phyloP scores from a whole-genome alignment of 1,284 basidiomycete genomes.

The Heterobasidion occidentale region DNA sequence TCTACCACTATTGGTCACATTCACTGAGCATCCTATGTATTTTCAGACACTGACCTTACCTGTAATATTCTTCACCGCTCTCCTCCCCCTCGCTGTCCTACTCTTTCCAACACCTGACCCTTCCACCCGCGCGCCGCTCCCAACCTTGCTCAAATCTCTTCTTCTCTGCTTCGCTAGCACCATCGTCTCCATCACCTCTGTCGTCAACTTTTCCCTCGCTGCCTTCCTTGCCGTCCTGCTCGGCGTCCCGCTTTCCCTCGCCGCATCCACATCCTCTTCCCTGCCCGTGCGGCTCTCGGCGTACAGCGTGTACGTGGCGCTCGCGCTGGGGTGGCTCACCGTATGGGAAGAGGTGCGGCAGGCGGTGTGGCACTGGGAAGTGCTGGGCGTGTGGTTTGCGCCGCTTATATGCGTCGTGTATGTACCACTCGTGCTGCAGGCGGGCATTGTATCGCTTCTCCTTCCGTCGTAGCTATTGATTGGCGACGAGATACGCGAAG shows the following conservation, averaged over 20 bases:
- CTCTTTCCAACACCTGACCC: not conserved
- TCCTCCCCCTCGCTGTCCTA: conserved; percentile 18
- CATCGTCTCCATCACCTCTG: conserved; percentile 75
- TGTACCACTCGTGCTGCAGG: conserved; percentile 61
- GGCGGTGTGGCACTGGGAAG: conserved; percentile 63
- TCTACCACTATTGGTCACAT: conserved; percentile 5
- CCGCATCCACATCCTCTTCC: conserved; percentile 23
- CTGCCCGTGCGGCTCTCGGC: conserved; percentile 22
- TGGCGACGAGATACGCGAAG: not conserved
- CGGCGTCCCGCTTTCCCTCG: conserved; percentile 50
- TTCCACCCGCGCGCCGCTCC: conserved; percentile 28
- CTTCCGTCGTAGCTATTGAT: conserved; percentile 10
- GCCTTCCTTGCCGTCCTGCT: conserved; percentile 57
- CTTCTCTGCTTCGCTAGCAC: conserved; percentile 76
- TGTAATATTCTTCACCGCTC: not conserved
- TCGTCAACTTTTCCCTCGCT: conserved; percentile 87
- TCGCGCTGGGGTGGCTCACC: conserved; percentile 54
- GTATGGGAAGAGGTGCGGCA: conserved; percentile 34
- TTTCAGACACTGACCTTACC: not conserved
- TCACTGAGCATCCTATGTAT: not conserved
- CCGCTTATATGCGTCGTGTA: conserved; percentile 71
- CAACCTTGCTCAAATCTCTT: conserved; percentile 56
- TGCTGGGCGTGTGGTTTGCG: conserved; percentile 67
- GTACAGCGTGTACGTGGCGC: conserved; percentile 34
- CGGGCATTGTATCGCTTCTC: conserved; percentile 46